Conservation (phyloP, 129 eudicot genomes). For the Heracleum sosnowskyi region DNA sequence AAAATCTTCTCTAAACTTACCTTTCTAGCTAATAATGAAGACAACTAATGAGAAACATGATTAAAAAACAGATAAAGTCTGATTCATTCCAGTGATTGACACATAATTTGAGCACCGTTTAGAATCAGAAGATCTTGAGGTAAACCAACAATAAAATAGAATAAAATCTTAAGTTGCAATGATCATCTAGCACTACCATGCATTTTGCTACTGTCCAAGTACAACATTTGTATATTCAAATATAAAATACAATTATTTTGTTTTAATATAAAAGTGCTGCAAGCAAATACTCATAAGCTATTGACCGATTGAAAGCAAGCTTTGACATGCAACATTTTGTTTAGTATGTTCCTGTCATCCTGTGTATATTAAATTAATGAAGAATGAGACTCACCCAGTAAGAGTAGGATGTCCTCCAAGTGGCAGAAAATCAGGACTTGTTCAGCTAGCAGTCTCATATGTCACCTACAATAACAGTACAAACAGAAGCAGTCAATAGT, state of each 20-base stretch:
- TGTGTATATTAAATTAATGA: constrained; percentile 17
- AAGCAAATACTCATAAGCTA: constrained; percentile 15
- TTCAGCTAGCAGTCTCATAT: constrained; percentile 23
- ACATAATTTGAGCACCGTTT: not conserved
- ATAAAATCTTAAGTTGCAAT: not conserved
- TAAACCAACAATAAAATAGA: not conserved
- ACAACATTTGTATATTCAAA: not conserved
- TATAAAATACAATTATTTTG: not conserved
- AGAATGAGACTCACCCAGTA: constrained; percentile 31
- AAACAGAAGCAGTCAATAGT: constrained; percentile 36
- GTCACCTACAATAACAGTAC: constrained; percentile 34
- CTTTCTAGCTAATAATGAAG: not conserved
- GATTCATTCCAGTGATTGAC: not conserved
- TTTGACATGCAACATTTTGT: constrained; percentile 26
- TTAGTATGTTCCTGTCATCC: not conserved
- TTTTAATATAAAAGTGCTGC: not conserved
- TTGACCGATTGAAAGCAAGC: constrained; percentile 2
- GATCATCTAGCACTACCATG: not conserved
- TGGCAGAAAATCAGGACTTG: constrained; percentile 51
- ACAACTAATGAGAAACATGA: not conserved
- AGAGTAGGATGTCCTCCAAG: constrained; percentile 53
- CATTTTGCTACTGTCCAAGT: not conserved
- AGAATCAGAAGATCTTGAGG: not conserved
- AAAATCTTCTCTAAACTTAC: too few species aligned
- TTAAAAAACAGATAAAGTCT: not conserved